These are phyloP conservation scores for Sporormia fimetaria DNA, from an alignment of 495 filamentous ascomycete genomes.

Conservation along the genomic window DNA sequence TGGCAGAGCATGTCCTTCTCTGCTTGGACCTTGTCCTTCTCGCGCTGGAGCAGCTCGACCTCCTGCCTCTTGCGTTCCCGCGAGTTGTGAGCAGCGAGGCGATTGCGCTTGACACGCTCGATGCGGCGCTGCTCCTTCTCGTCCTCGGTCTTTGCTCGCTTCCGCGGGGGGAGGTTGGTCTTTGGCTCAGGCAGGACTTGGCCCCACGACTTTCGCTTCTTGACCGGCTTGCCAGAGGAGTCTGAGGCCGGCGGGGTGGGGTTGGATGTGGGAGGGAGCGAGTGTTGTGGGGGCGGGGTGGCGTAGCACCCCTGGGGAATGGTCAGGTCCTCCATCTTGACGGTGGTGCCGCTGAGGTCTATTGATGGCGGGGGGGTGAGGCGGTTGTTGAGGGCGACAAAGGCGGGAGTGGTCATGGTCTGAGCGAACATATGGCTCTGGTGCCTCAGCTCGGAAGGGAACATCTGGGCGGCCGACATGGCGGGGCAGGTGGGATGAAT, in stretches of 20 bases:
- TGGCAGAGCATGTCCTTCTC: no score
- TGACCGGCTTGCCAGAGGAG: conserved; percentile 47
- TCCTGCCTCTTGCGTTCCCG: conserved; percentile 90
- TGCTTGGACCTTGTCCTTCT: conserved; percentile 55
- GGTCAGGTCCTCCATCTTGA: conserved; percentile 27
- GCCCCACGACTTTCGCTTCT: conserved; percentile 99
- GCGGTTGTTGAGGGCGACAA: conserved; percentile 6
- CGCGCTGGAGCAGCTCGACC: conserved; percentile 74
- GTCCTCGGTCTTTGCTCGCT: conserved; percentile 93
- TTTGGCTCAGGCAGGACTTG: conserved; percentile 93
- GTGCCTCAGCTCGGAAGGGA: neutral
- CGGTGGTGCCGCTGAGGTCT: conserved; percentile 13
- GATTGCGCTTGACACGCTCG: conserved; percentile 92
- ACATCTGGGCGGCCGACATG: conserved; percentile 8
- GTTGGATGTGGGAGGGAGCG: neutral
- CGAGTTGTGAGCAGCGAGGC: conserved; percentile 89
- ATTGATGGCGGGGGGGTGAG: conserved; percentile 8
- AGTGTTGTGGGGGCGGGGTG: no score
- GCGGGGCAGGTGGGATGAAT: no score
- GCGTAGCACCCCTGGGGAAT: no score
- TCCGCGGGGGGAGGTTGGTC: conserved; percentile 90
- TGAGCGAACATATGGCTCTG: no score
- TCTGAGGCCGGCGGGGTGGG: conserved; percentile 1
- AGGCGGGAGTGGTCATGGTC: conserved; percentile 6
- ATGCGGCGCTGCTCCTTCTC: conserved; percentile 98